Evolutionary conservation across 305 asterid genomes (phyloP).

Genomic region (Solanum hybrid): DNA sequence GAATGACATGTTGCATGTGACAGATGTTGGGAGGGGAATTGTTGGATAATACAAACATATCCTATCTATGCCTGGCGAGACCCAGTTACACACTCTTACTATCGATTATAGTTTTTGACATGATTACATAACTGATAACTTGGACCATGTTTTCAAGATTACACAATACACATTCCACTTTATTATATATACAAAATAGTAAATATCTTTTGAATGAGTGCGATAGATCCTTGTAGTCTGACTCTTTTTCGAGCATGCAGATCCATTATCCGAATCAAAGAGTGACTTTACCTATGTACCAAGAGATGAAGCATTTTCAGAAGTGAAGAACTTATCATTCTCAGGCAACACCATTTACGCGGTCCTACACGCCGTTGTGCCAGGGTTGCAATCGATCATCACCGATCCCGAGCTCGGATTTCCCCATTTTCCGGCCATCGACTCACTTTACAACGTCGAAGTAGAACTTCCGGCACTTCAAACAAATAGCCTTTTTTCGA

Average conservation of each 20-base stretch:
- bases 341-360: constrained; percentile 34
- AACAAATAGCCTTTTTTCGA: background rate
- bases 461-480: constrained; percentile 13
- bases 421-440: constrained; percentile 55
- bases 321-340: constrained; percentile 40
- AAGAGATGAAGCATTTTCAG: constrained; percentile 23
- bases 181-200: background rate
- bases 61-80: background rate
- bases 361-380: constrained; percentile 39
- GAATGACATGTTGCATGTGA: background rate
- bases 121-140: background rate
- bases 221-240: background rate
- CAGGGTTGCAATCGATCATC: constrained; percentile 15
- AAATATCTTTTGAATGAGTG: background rate
- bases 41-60: background rate
- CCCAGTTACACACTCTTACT: background rate
- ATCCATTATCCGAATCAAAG: constrained; percentile 23
- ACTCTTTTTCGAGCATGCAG: constrained; percentile 1
- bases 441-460: constrained; percentile 47
- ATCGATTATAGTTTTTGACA: background rate
- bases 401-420: constrained; percentile 23
- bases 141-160: background rate
- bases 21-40: background rate
- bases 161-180: background rate
- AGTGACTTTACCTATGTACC: constrained; percentile 12